Evolutionary conservation across 495 filamentous ascomycete species (phyloP), one percentile per base, ranked within the genome.

Genomic region (Penicillium diatomitis): DNA sequence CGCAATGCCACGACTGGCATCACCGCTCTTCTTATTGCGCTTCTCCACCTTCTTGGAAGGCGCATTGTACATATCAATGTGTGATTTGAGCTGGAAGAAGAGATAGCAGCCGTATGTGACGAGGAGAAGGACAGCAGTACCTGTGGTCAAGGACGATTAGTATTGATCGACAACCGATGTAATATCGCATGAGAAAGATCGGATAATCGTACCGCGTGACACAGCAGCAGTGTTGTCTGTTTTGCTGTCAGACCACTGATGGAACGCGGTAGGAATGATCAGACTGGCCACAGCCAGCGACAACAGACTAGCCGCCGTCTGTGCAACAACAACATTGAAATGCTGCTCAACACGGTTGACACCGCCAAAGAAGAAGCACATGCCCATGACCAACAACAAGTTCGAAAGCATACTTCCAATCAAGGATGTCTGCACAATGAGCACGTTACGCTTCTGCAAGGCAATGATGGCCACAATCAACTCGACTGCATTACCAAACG

Each of bases 241-340:
- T 32, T 56, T 53, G 11, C 60, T 60, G 28, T 56, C 50, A 5
- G 76, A 72, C 72, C 73, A 79, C 38, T 76, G 60, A 42, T 83
- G 75, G 66, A 95, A 96, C 3, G 87, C 88, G 8, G 90, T 95
- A 0, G 90, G 90, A 32, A 96, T 88, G 50, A 96, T 89, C 50
- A 96, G 69, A 64, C 77, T 82, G 46, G 77, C 84, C 8, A 94
- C 85, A 10, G 86, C 84, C 12, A 96, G 70, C 3, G 88, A 82
- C 2, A 96, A 74, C 9, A 96, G 65, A 67, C 82, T 87, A 30
- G 89, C 81, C 2, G 90, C 89, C 0, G 90, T 96, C 62, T 95
- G 88, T 2, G 90, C 90, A n/a, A 96, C 90, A 3, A 85, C 87
- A 2, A 86, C 80, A 69, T 96, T 96, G 77, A 96, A 96, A 62